phyloP scores from a whole-genome alignment of 805 yeast genomes.

The Zygosaccharomyces pseudorouxii region DNA sequence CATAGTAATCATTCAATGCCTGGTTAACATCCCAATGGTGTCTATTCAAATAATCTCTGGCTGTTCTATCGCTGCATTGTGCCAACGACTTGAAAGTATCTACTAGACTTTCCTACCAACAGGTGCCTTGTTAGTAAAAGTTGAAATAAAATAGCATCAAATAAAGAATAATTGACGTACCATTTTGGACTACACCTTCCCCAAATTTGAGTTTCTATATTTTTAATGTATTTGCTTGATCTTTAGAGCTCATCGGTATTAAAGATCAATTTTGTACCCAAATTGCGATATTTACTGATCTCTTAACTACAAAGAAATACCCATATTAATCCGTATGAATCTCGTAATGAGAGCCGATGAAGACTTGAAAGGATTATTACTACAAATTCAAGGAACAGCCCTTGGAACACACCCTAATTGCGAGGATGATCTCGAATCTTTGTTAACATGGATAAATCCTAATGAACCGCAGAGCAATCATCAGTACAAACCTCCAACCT shows the following conservation, averaged over 20 bases:
- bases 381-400: constrained; percentile 7
- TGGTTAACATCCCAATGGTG: constrained; percentile 30
- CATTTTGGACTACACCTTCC: background rate
- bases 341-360: background rate
- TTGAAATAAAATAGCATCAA: background rate
- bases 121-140: background rate
- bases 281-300: background rate
- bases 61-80: constrained; percentile 17
- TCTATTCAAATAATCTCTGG: constrained; percentile 22
- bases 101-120: background rate
- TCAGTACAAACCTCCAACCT: constrained; percentile 27
- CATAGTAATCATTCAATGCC: constrained; percentile 34
- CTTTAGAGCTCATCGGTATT: background rate
- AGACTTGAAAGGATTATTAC: background rate
- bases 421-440: constrained; percentile 24
- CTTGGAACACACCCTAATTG: constrained; percentile 8
- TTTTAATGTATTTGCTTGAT: background rate
- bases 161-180: background rate
- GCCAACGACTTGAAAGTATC: constrained; percentile 23
- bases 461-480: constrained; percentile 25
- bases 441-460: constrained; percentile 28
- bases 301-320: background rate
- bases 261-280: constrained; percentile 2
- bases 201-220: background rate
- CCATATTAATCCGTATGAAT: background rate